These are phyloP conservation scores for Nothomitra cinnamomea DNA, from an alignment of 2,329 filamentous ascomycete genomes.

Conservation along the genomic window DNA sequence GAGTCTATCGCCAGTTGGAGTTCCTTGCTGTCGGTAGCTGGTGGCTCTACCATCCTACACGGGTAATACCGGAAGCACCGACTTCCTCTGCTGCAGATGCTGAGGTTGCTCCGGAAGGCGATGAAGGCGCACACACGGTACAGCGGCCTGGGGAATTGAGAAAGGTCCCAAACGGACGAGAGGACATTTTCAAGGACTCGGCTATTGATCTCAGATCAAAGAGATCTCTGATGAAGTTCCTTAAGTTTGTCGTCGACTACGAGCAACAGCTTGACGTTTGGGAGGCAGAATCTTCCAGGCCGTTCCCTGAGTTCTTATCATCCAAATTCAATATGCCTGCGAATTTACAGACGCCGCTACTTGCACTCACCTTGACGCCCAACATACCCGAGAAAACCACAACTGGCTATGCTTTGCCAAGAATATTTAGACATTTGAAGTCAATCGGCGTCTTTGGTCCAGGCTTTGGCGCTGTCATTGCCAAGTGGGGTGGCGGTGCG, in stretches of 20 bases:
- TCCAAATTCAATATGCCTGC: constrained; percentile 37
- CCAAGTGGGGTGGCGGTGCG: constrained; percentile 82
- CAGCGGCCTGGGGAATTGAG: constrained; percentile 26
- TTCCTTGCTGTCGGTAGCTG: constrained; percentile 88
- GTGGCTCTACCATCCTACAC: constrained; percentile 45
- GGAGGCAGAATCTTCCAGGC: constrained; percentile 35
- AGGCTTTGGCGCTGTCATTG: constrained; percentile 76
- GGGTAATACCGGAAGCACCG: not conserved
- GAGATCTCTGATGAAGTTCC: constrained; percentile 77
- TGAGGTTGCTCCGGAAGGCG: not conserved
- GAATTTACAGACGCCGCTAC: constrained; percentile 46
- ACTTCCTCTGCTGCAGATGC: not conserved
- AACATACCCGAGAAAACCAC: constrained; percentile 35
- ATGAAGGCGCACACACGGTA: not conserved
- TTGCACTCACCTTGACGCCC: constrained; percentile 61
- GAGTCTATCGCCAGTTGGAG: constrained; percentile 75
- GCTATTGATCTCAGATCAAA: constrained; percentile 66
- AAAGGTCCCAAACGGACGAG: constrained; percentile 72
- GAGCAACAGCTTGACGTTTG: constrained; percentile 43
- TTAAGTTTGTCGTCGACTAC: constrained; percentile 69
- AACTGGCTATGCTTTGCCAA: constrained; percentile 51
- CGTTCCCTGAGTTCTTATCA: constrained; percentile 42
- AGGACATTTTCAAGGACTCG: constrained; percentile 75
- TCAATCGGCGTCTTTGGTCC: constrained; percentile 80
- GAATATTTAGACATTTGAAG: constrained; percentile 61